These are phyloP conservation scores for Cytospora leucostoma DNA, from an alignment of 2,329 filamentous ascomycete species.

Conservation along the genomic window DNA sequence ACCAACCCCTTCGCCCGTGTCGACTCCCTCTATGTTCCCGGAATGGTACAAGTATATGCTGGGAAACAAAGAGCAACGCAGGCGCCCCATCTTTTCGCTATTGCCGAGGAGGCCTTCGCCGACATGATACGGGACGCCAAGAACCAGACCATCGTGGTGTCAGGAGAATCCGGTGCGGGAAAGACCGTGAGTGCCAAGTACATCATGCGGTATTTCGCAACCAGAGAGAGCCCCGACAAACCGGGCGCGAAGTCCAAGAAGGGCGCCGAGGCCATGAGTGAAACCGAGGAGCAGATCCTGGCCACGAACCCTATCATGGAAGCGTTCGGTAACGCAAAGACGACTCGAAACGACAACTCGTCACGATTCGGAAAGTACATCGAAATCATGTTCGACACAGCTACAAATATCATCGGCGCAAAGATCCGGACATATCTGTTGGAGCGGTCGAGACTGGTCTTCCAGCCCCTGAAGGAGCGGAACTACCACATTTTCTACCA, in stretches of 20 bases:
- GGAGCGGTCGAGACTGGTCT: constrained; percentile 92
- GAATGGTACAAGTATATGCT: constrained; percentile 99
- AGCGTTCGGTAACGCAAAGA: constrained; percentile 99
- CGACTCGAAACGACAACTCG: constrained; percentile 98
- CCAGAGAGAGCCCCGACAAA: constrained; percentile 89
- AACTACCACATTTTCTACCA: constrained; percentile 99
- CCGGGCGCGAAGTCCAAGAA: constrained; percentile 74
- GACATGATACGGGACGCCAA: constrained; percentile 96
- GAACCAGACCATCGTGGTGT: constrained; percentile 99
- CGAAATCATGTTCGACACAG: constrained; percentile 97
- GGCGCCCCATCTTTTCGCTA: constrained; percentile 96
- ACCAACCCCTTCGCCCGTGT: constrained; percentile 97
- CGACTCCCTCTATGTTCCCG: constrained; percentile 96
- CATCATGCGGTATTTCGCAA: constrained; percentile 99
- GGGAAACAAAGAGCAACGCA: constrained; percentile 96
- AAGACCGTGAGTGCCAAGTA: constrained; percentile 99
- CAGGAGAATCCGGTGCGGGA: constrained; percentile 95
- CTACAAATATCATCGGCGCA: constrained; percentile 94
- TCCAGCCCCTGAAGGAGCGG: constrained; percentile 94
- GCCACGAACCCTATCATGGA: constrained; percentile 99
- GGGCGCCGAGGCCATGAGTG: constrained; percentile 82
- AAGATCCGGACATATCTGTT: constrained; percentile 96
- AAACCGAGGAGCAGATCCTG: constrained; percentile 97
- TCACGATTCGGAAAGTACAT: constrained; percentile 99
- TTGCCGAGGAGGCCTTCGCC: constrained; percentile 96